Conservation (phyloP, 352 stramenopile genomes). For the Phytophthora chlamydospora region DNA sequence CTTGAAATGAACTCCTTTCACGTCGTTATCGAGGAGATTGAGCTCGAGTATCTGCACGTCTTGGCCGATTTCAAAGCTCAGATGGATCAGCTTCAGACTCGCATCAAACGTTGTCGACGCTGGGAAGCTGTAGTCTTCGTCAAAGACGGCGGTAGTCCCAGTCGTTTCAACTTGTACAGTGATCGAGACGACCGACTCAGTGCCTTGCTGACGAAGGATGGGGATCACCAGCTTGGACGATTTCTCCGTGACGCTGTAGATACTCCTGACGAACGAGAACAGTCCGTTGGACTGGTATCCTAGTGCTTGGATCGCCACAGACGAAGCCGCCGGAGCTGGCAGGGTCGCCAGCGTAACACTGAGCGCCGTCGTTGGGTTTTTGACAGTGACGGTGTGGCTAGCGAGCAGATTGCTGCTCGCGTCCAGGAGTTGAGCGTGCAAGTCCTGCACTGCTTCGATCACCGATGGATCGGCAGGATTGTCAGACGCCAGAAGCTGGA, state of each 20-base stretch:
- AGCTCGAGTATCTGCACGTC: slow-evolving; percentile 49
- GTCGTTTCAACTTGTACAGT: slow-evolving; percentile 42
- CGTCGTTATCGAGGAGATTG: slow-evolving; percentile 50
- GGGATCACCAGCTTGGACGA: slow-evolving; percentile 46
- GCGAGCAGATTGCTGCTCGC: slow-evolving; percentile 42
- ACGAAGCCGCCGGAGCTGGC: slow-evolving; percentile 12
- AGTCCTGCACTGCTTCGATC: slow-evolving; percentile 47
- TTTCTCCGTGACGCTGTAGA: slow-evolving; percentile 70
- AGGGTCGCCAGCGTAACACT: slow-evolving; percentile 35
- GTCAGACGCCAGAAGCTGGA: slow-evolving; percentile 57
- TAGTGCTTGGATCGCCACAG: slow-evolving; percentile 45
- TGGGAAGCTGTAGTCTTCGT: slow-evolving; percentile 47
- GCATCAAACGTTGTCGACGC: slow-evolving; percentile 29
- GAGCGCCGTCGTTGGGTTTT: slow-evolving; percentile 41
- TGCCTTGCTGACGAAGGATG: slow-evolving; percentile 60
- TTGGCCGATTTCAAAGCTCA: slow-evolving; percentile 66
- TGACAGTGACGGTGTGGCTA: slow-evolving; percentile 38
- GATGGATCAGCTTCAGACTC: slow-evolving; percentile 35
- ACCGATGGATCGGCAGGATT: slow-evolving; percentile 56
- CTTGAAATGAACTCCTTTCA: slow-evolving; percentile 61
- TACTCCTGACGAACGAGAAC: slow-evolving; percentile 59
- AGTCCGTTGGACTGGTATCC: slow-evolving; percentile 68
- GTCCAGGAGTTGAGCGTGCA: slow-evolving; percentile 50
- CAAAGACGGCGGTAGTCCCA: slow-evolving; percentile 41
- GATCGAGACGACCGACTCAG: slow-evolving; percentile 45